Conservation (phyloP, 2,329 filamentous ascomycete genomes). For the Scortechinia acanthostroma region DNA sequence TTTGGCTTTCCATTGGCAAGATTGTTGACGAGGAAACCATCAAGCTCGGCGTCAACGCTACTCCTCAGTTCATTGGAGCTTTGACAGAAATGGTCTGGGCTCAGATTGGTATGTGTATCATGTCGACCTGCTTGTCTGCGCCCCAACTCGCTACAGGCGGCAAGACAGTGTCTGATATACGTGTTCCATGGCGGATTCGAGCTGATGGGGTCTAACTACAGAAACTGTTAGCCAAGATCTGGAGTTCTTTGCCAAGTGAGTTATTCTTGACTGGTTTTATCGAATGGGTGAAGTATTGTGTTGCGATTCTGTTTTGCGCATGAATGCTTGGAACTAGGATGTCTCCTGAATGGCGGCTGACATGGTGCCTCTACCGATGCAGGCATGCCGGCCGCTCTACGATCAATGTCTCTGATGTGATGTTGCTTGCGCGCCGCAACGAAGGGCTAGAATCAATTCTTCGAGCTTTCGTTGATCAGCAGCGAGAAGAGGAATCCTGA, state of each 20-base stretch:
- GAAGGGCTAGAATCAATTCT: constrained; percentile 76
- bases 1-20: constrained; percentile 79
- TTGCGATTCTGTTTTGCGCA: neutral
- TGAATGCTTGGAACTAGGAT: constrained; percentile 31
- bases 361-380: constrained; percentile 39
- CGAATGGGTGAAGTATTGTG: neutral
- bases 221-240: constrained; percentile 50
- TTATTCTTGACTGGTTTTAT: too few species aligned
- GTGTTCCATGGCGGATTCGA: constrained; percentile 6
- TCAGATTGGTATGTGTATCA: constrained; percentile 63
- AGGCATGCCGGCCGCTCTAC: constrained; percentile 76
- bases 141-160: constrained; percentile 3
- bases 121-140: neutral
- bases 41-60: constrained; percentile 72
- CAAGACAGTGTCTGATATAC: neutral
- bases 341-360: constrained; percentile 37
- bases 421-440: constrained; percentile 81
- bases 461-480: constrained; percentile 56
- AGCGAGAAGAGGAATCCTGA: constrained; percentile 11
- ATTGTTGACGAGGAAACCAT: constrained; percentile 82
- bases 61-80: constrained; percentile 81
- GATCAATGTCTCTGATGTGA: constrained; percentile 77
- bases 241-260: constrained; percentile 47
- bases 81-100: constrained; percentile 82
- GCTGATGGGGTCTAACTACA: too few species aligned